Evolutionary conservation across 1,284 basidiomycete species (phyloP), one percentile per base, ranked within the genome.

Genomic region (Marasmius tenuissimus): DNA sequence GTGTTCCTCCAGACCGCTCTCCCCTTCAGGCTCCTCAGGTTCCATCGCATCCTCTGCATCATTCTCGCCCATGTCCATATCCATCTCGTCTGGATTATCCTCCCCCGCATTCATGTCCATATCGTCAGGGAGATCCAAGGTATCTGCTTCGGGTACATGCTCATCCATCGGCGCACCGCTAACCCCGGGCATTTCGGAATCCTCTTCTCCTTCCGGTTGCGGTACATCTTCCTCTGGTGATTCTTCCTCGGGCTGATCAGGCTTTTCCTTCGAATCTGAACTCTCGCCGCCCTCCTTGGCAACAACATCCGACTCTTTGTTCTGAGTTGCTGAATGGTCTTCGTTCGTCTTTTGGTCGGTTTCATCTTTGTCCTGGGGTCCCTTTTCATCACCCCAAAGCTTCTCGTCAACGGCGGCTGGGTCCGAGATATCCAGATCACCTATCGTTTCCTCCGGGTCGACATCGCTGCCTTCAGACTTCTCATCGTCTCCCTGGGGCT

Each of bases 361-460:
- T 56, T 77, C 78, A 37, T 80, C 73, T 42, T 80, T 73, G 58
- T 85, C 77, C 34, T 83, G 78, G 16, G 79, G 76, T 14, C 86
- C 84, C 56, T 82, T 74, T 54, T 96, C 91, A 65, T 96, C 92
- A 39, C 91, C 94, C 97, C 97, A 98, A 67, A 99, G 82, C 78
- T 98, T 98, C 77, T 99, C 97, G 71, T 99, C 97, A 10, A 98
- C 87, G 0, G 91, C 89, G 33, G 87, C 84, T 8, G 94, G 92
- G 75, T 98, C 96, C n/a, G 87, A 80, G 1, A 88, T 86, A 75
- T 97, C 95, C 48, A 98, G 81, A 63, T 96, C 85, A 34, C 89
- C 95, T 33, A 97, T 75, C 61, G 90, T 88, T 67, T 98, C 96
- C 50, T 98, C 94, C 18, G 85, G 83, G 47, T 89, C 86, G 3